Evolutionary conservation across 1,284 basidiomycete species (phyloP), one percentile per base, ranked within the genome.

Genomic region (Ganoderma leucocontextum): DNA sequence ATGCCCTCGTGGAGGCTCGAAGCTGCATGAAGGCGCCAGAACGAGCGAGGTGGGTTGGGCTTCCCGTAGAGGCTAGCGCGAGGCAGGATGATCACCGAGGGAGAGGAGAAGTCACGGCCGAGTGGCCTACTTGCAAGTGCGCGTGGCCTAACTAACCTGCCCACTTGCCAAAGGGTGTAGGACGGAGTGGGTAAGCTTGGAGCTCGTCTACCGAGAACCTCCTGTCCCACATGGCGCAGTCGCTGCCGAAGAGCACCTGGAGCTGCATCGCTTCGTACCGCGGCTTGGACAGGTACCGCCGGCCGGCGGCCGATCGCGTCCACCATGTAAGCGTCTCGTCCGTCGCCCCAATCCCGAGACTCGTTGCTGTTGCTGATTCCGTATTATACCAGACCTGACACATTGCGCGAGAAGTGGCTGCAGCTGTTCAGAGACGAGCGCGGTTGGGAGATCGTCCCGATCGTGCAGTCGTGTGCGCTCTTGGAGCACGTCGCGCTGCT

Each of bases 261-360:
- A 67, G 47, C 35, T 67, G 3, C 66, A 67, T 17, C 63, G 63
- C 8, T n/a, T n/a, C n/a, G n/a, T 64, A 64, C 19, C 57, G 39
- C 2, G 57, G 44, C 44, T 5, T 12, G 12, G 12, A 2, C 36
- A 29, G 15, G 12, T 4, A 7, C 10, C 9, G 9, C 4, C n/a
- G n/a, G n/a, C 44, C 44, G 8, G 7, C 2, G n/a, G 22, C 44
- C 9, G 49, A 33, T 3, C 6, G 25, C 38, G 64, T 65, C 5
- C 41, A 38, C 2, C 44, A 64, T 39, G 57, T 64, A 22, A 47
- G n/a, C 17, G 42, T 44, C 15, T n/a, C n/a, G n/a, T 8, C 17
- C 7, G 36, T 13, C 10, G 9, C 33, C 8, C 12, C 13, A 4
- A 12, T 1, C 29, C 6, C 17, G 5, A 10, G 2, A 19, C 6